Percentiles rank a stretch among this genome's conserved stretches.
Evolutionary conservation across 495 filamentous ascomycete genomes (phyloP).

Genomic region (Penicillium diatomitis): DNA sequence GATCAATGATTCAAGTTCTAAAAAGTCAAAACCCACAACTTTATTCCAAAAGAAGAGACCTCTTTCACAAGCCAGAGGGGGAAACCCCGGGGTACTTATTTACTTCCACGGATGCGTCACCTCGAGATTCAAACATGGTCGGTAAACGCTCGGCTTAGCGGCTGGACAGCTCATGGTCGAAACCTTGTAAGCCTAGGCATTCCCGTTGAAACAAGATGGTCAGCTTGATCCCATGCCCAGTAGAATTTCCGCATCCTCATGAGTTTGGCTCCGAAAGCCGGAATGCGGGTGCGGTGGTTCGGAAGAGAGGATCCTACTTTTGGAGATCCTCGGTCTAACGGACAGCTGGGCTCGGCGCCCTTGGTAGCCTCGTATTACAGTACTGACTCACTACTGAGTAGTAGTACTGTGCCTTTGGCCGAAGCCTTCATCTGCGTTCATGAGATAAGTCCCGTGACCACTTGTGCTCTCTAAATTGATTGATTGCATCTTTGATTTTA

Average conservation of each 20-base stretch:
- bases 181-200: slow-evolving; percentile 14
- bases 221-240: slow-evolving; percentile 9
- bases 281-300: slow-evolving; percentile 27
- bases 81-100: slow-evolving; percentile 26
- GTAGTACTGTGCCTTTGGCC: too few species aligned
- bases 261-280: slow-evolving; percentile 22
- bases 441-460: background rate
- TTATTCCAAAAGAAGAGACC: slow-evolving; percentile 15
- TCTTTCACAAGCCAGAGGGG: slow-evolving; percentile 29
- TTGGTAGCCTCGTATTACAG: background rate
- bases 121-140: slow-evolving; percentile 14
- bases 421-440: background rate
- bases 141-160: slow-evolving; percentile 41
- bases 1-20: background rate
- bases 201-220: background rate
- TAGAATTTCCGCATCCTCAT: slow-evolving; percentile 11
- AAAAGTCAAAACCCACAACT: background rate
- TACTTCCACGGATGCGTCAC: slow-evolving; percentile 27
- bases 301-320: slow-evolving; percentile 34
- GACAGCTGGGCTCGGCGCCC: slow-evolving; percentile 9
- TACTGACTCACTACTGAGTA: too few species aligned
- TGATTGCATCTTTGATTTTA: background rate
- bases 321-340: slow-evolving; percentile 38
- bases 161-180: slow-evolving; percentile 17
- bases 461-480: slow-evolving; percentile 10